These are phyloP conservation scores for Liquidambar formosana DNA, from an alignment of 164 flowering plant species.

Conservation along the genomic window DNA sequence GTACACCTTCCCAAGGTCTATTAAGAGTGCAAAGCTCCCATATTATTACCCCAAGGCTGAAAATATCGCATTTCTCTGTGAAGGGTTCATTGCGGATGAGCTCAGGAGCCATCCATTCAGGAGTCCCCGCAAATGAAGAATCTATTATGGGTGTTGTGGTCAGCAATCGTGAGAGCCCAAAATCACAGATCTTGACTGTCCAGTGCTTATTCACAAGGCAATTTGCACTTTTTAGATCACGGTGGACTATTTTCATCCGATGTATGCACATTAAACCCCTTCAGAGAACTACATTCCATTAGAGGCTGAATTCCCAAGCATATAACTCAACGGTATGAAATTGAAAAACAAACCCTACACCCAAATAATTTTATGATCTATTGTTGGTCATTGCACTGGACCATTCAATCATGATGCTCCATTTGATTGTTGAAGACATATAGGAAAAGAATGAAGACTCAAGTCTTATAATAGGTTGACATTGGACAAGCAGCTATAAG, in stretches of 20 bases:
- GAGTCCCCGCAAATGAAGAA: conserved; percentile 87
- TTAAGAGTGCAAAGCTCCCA: conserved; percentile 97
- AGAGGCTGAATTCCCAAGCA: background rate
- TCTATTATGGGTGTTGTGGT: conserved; percentile 56
- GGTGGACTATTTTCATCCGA: conserved; percentile 89
- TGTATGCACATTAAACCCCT: conserved; percentile 97
- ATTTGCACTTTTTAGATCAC: conserved; percentile 92
- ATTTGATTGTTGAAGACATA: no score
- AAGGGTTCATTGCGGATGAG: conserved; percentile 91
- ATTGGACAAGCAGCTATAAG: no score
- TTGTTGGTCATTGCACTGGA: no score
- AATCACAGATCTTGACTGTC: conserved; percentile 91
- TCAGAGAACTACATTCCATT: conserved; percentile 13
- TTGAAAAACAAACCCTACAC: background rate
- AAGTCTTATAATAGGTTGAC: no score
- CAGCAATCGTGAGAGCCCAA: conserved; percentile 90
- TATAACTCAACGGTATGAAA: background rate
- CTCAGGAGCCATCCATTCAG: conserved; percentile 99
- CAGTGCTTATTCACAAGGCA: conserved; percentile 92
- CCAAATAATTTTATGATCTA: background rate
- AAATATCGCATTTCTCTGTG: conserved; percentile 90
- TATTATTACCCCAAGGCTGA: conserved; percentile 97
- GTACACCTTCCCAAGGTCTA: conserved; percentile 96
- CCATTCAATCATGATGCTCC: no score
- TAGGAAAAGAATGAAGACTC: no score